Base-by-base conservation (phyloP, 1,284 basidiomycete genomes). In the Neotropicomus parvogracilis region DNA sequence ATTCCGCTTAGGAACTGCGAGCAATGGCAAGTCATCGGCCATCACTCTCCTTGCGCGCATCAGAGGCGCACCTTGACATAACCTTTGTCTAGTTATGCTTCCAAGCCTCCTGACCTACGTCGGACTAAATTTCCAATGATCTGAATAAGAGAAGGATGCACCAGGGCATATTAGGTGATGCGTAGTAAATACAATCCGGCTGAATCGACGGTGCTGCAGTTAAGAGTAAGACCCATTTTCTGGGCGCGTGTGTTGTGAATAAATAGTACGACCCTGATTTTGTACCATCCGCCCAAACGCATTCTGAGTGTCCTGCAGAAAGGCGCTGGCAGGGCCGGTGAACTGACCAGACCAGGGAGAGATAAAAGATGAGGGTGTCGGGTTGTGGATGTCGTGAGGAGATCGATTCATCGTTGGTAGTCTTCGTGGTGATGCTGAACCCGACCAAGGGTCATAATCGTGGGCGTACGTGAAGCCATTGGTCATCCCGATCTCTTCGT, bases 181-280 rank as follows among this genome's bases (percentile, higher is more conserved):
- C 37, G 21, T 58, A 65, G 29, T 52, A 42, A 50, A 51, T 58
- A 62, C 57, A 64, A 51, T 50, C 48, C 14, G 34, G 35, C 24
- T 41, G 49, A 38, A 47, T 45, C 48, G 38, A 50, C n/a, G 33
- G 40, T 27, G 45, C 14, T 47, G 43, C 39, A 46, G 40, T 46
- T 54, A 65, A 49, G 59, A 54, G 43, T 59, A 67, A 36, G 63
- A 52, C 24, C 63, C 63, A 17, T 60, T 67, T 52, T 69, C 64
- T 28, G 55, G 46, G 37, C 53, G 68, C 36, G 70, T 63, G 40
- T 70, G 68, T 53, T 77, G 77, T 31, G 78, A 77, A 60, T 80
- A 80, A 54, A 81, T 79, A 27, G 78, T 80, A 56, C 79, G 77
- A 44, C 79, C 78, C 3, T 74, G 70, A 51, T 77, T 75, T 58